Conservation (phyloP, 2,329 filamentous ascomycete species). For the Lachnellula willkommii region DNA sequence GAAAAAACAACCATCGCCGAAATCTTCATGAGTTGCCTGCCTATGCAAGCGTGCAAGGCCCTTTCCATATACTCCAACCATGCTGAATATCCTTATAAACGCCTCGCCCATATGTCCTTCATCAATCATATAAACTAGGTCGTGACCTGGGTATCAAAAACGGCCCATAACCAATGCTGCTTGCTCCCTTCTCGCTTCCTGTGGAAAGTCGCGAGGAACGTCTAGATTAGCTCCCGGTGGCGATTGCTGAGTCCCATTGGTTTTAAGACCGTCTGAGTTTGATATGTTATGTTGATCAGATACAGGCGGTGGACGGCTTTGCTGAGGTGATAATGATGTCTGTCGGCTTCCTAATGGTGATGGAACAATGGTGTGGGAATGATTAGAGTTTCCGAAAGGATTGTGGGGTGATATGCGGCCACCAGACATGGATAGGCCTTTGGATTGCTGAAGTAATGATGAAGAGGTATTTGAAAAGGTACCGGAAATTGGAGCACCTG, state of each 20-base stretch:
- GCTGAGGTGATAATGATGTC: conserved; percentile 30
- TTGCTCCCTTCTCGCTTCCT: conserved; percentile 22
- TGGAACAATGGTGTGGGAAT: conserved; percentile 27
- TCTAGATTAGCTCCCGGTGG: conserved; percentile 17
- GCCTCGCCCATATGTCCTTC: conserved; percentile 22
- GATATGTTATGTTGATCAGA: conserved; percentile 13
- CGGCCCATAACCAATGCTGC: conserved; percentile 21
- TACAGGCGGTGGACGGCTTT: conserved; percentile 17
- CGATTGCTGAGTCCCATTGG: conserved; percentile 19
- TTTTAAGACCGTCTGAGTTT: conserved; percentile 10
- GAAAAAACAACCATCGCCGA: conserved; percentile 10
- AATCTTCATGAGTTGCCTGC: conserved; percentile 15
- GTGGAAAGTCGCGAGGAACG: conserved; percentile 20
- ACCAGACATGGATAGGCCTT: conserved; percentile 20
- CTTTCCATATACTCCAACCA: conserved; percentile 18
- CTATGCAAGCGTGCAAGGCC: conserved; percentile 16
- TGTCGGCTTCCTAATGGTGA: conserved; percentile 31
- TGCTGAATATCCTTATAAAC: conserved; percentile 15
- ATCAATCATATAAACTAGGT: conserved; percentile 21
- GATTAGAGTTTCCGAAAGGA: conserved; percentile 26
- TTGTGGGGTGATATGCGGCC: conserved; percentile 30
- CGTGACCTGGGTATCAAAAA: conserved; percentile 15
- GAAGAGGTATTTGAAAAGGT: conserved; percentile 28
- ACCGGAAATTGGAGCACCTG: conserved; percentile 28
- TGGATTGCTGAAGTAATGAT: conserved; percentile 23